Evolutionary conservation across 2,329 filamentous ascomycete species (phyloP), one percentile per base, ranked within the genome.

Genomic region (Drechslerella coelobrocha): DNA sequence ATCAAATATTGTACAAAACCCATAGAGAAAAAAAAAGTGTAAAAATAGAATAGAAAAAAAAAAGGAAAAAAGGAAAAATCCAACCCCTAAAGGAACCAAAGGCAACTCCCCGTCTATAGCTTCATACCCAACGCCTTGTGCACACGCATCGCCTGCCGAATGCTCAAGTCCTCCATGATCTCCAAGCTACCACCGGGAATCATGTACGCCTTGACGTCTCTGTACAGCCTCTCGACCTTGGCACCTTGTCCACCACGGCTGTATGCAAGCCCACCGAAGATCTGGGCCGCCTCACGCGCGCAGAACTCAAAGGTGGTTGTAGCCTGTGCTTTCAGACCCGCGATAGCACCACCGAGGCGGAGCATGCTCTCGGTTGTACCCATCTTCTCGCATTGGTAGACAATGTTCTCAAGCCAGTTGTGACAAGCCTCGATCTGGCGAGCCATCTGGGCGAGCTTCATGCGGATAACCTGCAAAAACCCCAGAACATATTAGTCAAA

Each of bases 371-470:
- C 91, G 55, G 89, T 92, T 79, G 97, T 92, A 73, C 87, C 87
- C 93, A 97, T 97, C 81, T 87, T 87, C 81, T 92, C 82, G 82
- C 91, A 94, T 81, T 99, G 94, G 83, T 87, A 97, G 79, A 97
- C 88, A 73, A 97, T 82, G 79, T 91, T 95, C 84, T 99, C 94
- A 66, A 97, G 86, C 94, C 94, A 99, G 81, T 89, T 90, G 82
- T 94, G 94, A n/a, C 88, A 90, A 23, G 94, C 92, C 81, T 99
- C 94, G 79, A 97, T 96, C 82, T 97, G 94, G 63, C 94, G 88
- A 2, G 92, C 93, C 94, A 99, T 99, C 81, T 97, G 90, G 1
- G 94, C 94, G 45, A 99, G 89, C 83, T 97, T 97, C 82, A 97
- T 87, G 9, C 94, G 91, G 80, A 97, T 97, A 76, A 97, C 94